phyloP scores from a whole-genome alignment of 495 filamentous ascomycete species.

The Xylaria intraflava region DNA sequence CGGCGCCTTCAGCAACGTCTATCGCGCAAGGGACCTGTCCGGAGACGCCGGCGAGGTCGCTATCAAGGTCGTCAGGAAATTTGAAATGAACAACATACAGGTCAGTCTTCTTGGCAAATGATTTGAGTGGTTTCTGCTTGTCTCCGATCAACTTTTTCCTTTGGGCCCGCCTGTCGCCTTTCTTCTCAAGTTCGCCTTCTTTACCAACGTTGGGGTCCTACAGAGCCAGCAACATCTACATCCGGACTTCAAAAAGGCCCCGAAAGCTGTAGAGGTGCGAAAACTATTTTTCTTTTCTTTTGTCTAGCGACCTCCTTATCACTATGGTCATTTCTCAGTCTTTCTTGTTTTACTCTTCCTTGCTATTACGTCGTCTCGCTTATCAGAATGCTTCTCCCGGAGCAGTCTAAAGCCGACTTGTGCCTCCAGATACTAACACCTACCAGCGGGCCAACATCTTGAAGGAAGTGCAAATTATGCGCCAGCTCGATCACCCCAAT shows the following conservation, averaged over 20 bases:
- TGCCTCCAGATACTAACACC: conserved; percentile 9
- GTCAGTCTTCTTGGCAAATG: conserved; percentile 52
- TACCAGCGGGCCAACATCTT: conserved; percentile 86
- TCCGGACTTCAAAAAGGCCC: conserved; percentile 89
- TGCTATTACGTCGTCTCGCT: conserved; percentile 9
- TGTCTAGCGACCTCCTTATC: conserved; percentile 16
- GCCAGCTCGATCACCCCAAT: conserved; percentile 89
- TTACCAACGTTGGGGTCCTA: conserved; percentile 37
- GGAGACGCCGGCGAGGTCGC: conserved; percentile 74
- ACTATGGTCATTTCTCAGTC: conserved; percentile 7
- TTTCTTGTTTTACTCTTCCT: conserved; percentile 13
- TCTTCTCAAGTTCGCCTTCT: conserved; percentile 10
- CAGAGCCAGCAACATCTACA: conserved; percentile 85
- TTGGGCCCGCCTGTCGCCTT: conserved; percentile 1
- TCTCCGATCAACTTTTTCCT: conserved; percentile 22
- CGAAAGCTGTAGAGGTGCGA: conserved; percentile 97
- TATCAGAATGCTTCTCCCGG: background rate
- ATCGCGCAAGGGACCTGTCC: conserved; percentile 69
- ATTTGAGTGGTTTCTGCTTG: conserved; percentile 9
- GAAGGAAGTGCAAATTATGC: conserved; percentile 99
- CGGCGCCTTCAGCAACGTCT: conserved; percentile 98
- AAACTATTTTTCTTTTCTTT: conserved; percentile 36
- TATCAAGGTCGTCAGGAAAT: conserved; percentile 98
- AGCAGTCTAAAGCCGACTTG: background rate
- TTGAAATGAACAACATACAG: conserved; percentile 96